A percentile compares a stretch with the other conserved stretches of the same genome.
These are phyloP conservation scores for Pichia kluyveri DNA, from an alignment of 805 yeast genomes.

Conservation along the genomic window DNA sequence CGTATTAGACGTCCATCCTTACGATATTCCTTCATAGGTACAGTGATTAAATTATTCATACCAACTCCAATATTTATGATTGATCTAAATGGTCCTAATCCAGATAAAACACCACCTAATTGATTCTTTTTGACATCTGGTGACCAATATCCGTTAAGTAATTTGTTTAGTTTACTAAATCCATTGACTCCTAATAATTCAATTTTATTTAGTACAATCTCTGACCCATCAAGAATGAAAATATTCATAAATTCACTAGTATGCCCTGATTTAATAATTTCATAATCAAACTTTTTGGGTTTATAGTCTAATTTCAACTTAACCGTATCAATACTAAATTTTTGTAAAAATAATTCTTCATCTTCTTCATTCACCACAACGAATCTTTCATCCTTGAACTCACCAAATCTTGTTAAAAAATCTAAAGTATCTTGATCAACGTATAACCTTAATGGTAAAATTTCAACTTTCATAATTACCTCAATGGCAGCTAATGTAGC, in stretches of 20 bases:
- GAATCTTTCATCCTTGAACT: conserved; percentile 67
- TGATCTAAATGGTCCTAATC: conserved; percentile 74
- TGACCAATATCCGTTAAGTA: conserved; percentile 68
- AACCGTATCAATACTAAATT: conserved; percentile 51
- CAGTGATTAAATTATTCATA: conserved; percentile 58
- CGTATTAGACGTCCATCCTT: conserved; percentile 63
- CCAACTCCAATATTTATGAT: conserved; percentile 74
- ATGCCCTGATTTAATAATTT: conserved; percentile 79
- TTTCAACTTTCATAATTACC: conserved; percentile 38
- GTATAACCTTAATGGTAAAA: conserved; percentile 72
- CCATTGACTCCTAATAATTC: conserved; percentile 74
- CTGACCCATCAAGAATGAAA: conserved; percentile 81
- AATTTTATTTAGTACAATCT: conserved; percentile 51
- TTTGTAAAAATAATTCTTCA: conserved; percentile 60
- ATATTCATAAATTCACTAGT: conserved; percentile 82
- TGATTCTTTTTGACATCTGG: conserved; percentile 84
- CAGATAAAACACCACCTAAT: conserved; percentile 70
- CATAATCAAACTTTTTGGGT: conserved; percentile 81
- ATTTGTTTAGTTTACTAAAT: conserved; percentile 44
- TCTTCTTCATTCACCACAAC: conserved; percentile 44
- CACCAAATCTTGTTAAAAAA: conserved; percentile 69
- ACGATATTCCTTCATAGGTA: conserved; percentile 66
- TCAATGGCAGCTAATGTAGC: conserved; percentile 61
- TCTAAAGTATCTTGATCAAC: conserved; percentile 93
- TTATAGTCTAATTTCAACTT: conserved; percentile 75